These are phyloP conservation scores for Hypoxylon rubiginosum DNA, from an alignment of 2,329 filamentous ascomycete genomes.

Conservation along the genomic window DNA sequence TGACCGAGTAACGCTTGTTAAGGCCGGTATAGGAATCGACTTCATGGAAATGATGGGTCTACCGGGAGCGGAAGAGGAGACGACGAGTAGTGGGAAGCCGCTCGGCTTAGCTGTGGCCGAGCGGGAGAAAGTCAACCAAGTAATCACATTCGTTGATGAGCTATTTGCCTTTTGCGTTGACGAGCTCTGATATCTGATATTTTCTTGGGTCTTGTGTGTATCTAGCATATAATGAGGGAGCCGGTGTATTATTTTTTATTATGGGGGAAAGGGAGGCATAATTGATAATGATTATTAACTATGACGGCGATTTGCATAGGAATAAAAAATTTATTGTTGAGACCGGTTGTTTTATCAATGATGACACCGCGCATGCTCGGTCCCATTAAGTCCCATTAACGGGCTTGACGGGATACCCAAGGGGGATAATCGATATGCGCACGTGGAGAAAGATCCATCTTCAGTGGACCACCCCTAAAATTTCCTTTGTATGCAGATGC, in stretches of 20 bases:
- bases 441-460: constrained; percentile 36
- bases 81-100: constrained; percentile 29
- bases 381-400: too few species aligned
- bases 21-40: constrained; percentile 35
- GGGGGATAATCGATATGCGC: constrained; percentile 25
- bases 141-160: constrained; percentile 50
- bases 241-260: background rate
- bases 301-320: background rate
- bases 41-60: constrained; percentile 49
- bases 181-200: constrained; percentile 33
- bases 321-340: background rate
- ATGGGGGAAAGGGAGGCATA: too few species aligned
- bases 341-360: background rate
- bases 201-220: background rate
- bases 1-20: constrained; percentile 40
- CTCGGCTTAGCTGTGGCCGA: constrained; percentile 52
- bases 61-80: constrained; percentile 31
- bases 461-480: constrained; percentile 36
- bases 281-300: background rate
- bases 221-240: background rate
- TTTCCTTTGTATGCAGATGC: constrained; percentile 28
- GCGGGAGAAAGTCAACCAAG: constrained; percentile 54
- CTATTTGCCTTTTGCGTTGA: constrained; percentile 49
- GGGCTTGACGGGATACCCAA: constrained; percentile 8
- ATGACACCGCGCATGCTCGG: constrained; percentile 1